Evolutionary conservation across 345 rosid genomes (phyloP).

Genomic region (Carallia pectinifolia): DNA sequence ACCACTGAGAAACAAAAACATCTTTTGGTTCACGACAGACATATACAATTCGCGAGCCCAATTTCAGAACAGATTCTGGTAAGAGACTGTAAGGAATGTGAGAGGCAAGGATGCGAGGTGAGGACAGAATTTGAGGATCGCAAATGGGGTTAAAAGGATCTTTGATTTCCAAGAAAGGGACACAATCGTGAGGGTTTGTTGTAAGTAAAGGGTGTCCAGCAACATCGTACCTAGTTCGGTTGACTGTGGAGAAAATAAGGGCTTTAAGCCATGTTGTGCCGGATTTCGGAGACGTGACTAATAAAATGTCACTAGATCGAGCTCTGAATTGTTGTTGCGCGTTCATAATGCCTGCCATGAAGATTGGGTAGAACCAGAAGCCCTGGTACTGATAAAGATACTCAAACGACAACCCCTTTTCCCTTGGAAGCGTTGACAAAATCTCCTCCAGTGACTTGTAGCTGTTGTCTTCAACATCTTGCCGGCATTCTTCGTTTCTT

Average conservation of each 20-base stretch:
- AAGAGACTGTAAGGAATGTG: constrained; percentile 1
- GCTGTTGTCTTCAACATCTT: not conserved
- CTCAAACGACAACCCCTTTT: not conserved
- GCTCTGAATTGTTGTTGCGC: not conserved
- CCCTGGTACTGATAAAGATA: not conserved
- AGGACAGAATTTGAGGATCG: not conserved
- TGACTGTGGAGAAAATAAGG: not conserved
- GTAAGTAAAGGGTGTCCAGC: not conserved
- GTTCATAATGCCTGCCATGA: not conserved
- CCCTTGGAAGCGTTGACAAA: not conserved
- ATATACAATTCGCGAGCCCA: not conserved
- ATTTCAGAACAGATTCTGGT: not conserved
- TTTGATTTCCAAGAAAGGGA: not conserved
- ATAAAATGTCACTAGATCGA: not conserved
- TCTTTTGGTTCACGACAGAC: constrained; percentile 3
- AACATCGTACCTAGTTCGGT: not conserved
- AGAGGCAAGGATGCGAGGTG: not conserved
- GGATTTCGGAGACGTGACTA: not conserved
- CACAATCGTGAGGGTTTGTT: not conserved
- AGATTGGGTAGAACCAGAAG: not conserved
- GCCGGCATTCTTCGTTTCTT: not conserved
- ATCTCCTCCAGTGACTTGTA: not conserved
- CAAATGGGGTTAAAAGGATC: not conserved
- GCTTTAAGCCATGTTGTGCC: constrained; percentile 9
- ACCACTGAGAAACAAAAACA: constrained; percentile 4